Percentiles rank a stretch among this genome's conserved stretches.
phyloP scores from a whole-genome alignment of 768 basidiomycete genomes.

The Terana coerulea region DNA sequence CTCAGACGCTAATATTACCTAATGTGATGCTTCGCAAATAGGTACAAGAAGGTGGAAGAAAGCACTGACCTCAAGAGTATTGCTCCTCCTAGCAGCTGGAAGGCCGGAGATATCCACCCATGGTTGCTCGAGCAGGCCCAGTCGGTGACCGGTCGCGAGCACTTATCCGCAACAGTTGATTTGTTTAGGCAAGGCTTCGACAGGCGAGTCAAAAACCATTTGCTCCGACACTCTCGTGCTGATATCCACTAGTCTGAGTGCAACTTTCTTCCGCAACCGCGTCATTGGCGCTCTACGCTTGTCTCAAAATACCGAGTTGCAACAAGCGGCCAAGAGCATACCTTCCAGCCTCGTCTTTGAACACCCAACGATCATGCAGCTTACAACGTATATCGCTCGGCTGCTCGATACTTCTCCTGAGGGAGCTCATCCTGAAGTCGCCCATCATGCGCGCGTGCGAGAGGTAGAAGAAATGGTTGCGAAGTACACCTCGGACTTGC shows the following conservation, averaged over 20 bases:
- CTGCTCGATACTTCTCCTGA: not conserved
- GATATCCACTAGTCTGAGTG: conserved; percentile 8
- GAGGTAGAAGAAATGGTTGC: not conserved
- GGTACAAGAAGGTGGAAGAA: conserved; percentile 13
- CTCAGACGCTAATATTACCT: conserved; percentile 1
- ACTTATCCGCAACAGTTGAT: too few relatives aligned
- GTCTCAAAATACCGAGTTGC: not conserved
- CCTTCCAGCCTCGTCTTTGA: conserved; percentile 10
- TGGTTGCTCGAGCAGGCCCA: conserved; percentile 17
- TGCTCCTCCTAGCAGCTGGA: conserved; percentile 13
- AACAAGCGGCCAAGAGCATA: not conserved
- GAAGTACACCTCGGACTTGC: conserved; percentile 9
- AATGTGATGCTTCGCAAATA: not conserved
- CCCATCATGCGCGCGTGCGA: not conserved
- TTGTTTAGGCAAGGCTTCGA: conserved; percentile 14
- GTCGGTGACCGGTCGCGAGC: too few relatives aligned
- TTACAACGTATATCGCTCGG: conserved; percentile 2
- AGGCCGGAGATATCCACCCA: not conserved
- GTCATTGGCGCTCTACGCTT: conserved; percentile 10
- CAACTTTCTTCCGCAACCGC: conserved; percentile 14
- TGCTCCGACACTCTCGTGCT: not conserved
- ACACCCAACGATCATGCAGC: conserved; percentile 8
- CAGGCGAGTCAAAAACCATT: conserved; percentile 8
- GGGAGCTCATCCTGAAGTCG: not conserved
- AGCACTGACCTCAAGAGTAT: conserved; percentile 11